Base-by-base conservation (phyloP, 1,139 yeast genomes). In the Zygosaccharomyces pseudobailii region DNA sequence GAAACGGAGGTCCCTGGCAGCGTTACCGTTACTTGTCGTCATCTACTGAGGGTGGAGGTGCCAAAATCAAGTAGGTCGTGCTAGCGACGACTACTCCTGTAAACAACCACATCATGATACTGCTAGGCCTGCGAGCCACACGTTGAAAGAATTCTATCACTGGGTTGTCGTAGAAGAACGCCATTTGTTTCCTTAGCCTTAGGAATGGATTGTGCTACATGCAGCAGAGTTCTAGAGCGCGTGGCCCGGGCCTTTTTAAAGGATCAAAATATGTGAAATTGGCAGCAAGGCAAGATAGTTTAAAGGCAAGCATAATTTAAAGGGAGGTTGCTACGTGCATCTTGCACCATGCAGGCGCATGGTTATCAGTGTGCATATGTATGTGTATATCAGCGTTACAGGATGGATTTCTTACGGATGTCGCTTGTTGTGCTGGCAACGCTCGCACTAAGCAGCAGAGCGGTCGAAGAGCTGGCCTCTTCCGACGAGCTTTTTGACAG, bases 81-180 rank as follows among this genome's bases (percentile, higher is more conserved):
- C 65, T 57, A 3, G 57, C 45, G 3, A 61, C 55, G 17, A 63
- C 52, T 9, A 63, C 46, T 9, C 65, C 65, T 2, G 65, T 62
- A 46, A 63, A 63, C n/a, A 60, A 44, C 66, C 67, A 62, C 66
- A 63, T 61, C 32, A 61, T 40, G 13, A 59, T 43, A 35, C 61
- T 55, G 30, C 57, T 51, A 21, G 67, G 67, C 31, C 49, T 54
- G 35, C 61, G 55, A 4, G 45, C 40, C 3, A 58, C 31, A 37
- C 55, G 55, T 36, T 60, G 61, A 35, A 50, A 53, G 41, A 55
- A 56, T 40, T 58, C 62, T 40, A 62, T 53, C 10, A 63, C 54
- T 5, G 63, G 56, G 47, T 61, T 62, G 38, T 59, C 45, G 41
- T 44, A 28, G 41, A 59, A 63, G 40, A 63, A 63, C 5, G 57